A percentile compares a stretch with the other conserved stretches of the same genome.
phyloP scores from a whole-genome alignment of 208 protist species.

The Kentomonas sorsogonicus region DNA sequence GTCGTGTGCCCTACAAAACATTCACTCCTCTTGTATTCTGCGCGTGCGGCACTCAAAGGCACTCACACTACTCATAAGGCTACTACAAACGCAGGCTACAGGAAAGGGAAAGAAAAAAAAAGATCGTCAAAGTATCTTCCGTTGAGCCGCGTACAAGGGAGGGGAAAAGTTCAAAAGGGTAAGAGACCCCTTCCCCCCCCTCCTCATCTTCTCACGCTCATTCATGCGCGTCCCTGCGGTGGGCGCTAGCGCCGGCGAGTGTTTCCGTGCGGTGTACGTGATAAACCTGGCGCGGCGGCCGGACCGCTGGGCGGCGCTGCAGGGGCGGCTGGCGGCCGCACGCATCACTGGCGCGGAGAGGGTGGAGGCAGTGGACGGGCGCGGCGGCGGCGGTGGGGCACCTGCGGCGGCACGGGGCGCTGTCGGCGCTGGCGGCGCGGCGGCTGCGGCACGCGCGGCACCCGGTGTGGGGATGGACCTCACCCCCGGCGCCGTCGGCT shows the following conservation, averaged over 20 bases:
- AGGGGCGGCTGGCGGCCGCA: conserved; percentile 25
- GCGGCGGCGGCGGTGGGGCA: conserved; percentile 14
- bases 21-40: too few relatives aligned
- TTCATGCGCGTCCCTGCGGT: too few relatives aligned
- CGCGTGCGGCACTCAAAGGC: too few relatives aligned
- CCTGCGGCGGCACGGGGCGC: conserved; percentile 32
- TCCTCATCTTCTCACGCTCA: too few relatives aligned
- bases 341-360: conserved; percentile 35
- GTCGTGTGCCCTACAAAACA: too few relatives aligned
- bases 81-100: too few relatives aligned
- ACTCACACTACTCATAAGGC: too few relatives aligned
- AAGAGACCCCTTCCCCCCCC: too few relatives aligned
- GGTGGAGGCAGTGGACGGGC: conserved; percentile 57
- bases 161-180: too few relatives aligned
- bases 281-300: conserved; percentile 72
- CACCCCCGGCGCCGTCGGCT: conserved; percentile 68
- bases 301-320: conserved; percentile 48
- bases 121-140: too few relatives aligned
- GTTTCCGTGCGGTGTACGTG: conserved; percentile 26
- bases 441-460: conserved; percentile 36
- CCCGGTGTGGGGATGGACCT: conserved; percentile 85
- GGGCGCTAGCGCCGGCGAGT: not conserved
- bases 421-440: conserved; percentile 47
- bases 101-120: too few relatives aligned
- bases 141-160: too few relatives aligned